A percentile compares a stretch with the other conserved stretches of the same genome.
These are phyloP conservation scores for Boletales sp. DNA, from an alignment of 768 basidiomycete species.

Conservation along the genomic window DNA sequence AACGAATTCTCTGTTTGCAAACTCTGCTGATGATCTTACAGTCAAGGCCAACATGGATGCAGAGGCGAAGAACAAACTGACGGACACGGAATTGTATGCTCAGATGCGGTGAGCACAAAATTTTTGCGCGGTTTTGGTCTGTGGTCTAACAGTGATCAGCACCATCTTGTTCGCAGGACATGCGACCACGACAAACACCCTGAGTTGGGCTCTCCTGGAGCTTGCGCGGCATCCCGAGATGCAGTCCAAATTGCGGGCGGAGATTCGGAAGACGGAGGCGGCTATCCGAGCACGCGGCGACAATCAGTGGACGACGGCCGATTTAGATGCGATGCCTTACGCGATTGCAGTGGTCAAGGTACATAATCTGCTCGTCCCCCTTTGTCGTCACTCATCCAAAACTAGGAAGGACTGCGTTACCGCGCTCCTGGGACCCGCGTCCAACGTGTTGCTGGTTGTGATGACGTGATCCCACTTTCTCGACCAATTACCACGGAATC, in stretches of 20 bases:
- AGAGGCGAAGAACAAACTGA: constrained; percentile 21
- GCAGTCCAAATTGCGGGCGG: constrained; percentile 55
- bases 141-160: constrained; percentile 15
- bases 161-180: constrained; percentile 48
- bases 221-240: constrained; percentile 56
- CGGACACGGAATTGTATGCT: constrained; percentile 1
- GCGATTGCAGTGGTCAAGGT: constrained; percentile 29
- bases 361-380: neutral
- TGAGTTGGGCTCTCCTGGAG: constrained; percentile 38
- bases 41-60: constrained; percentile 29
- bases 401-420: too few relatives aligned
- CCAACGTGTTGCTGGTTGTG: too few relatives aligned
- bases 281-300: neutral
- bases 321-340: constrained; percentile 45
- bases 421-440: too few relatives aligned
- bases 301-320: constrained; percentile 24
- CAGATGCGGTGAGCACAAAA: constrained; percentile 10
- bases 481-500: too few relatives aligned
- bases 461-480: too few relatives aligned
- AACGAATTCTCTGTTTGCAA: neutral
- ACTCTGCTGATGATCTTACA: neutral
- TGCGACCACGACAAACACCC: constrained; percentile 49
- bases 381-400: neutral
- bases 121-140: neutral
- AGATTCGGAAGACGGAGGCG: constrained; percentile 7